Evolutionary conservation across 352 stramenopile species (phyloP), one percentile per base, ranked within the genome.

Genomic region (Globisporangium lucens): DNA sequence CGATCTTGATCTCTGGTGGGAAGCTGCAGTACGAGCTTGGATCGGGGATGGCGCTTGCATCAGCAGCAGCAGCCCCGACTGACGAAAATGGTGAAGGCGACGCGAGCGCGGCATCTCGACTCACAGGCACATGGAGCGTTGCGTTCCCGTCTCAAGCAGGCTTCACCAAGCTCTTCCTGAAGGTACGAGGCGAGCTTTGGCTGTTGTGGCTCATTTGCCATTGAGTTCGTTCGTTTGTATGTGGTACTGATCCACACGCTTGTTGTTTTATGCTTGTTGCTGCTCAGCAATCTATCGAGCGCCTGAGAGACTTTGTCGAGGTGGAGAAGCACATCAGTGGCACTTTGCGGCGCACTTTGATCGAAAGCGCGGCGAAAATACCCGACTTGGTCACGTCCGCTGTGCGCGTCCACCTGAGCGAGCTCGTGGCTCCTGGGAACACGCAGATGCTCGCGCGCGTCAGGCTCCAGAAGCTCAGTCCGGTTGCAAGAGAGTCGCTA

Each of bases 101-200:
- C 2, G 12, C 49, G 38, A 56, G 5, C 30, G 7, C 22, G 3
- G 13, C 20, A 1, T 6, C 53, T 24, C 52, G 66, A 33, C 73
- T 75, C 47, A 75, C 72, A 15, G 83, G 83, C 3, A 67, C 68
- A 30, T 91, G 83, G 83, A 74, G 60, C n/a, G 69, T 91, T 24
- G 58, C 29, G 47, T 89, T 89, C 55, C 72, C 80, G 20, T 35
- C 67, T 27, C 61, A 59, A 3, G 20, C 59, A 5, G 20, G 66
- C 3, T 36, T 75, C 46, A 65, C 73, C n/a, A 69, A 75, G 46
- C 63, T 89, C 12, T 87, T 76, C 58, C 67, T 82, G 12, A 86
- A 86, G 77, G 78, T 84, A 52, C 27, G 41, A 63, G 24, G 47
- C n/a, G 27, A 8, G 46, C n/a, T 58, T 3, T 43, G 12, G n/a